Evolutionary conservation across 306 rosid species (phyloP).

Genomic region (Abrus pulchellus): DNA sequence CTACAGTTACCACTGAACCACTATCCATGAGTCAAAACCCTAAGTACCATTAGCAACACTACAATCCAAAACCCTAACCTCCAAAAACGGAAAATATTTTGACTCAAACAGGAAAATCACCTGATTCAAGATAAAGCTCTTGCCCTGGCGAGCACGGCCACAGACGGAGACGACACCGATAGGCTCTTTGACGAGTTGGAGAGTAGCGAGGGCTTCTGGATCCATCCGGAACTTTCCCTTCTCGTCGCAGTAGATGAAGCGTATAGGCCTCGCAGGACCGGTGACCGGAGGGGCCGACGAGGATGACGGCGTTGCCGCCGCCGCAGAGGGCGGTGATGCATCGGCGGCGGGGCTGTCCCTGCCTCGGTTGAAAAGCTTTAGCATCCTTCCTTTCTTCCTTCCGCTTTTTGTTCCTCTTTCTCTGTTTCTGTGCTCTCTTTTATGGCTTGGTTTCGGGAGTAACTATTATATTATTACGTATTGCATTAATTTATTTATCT

Average conservation of each 20-base stretch:
- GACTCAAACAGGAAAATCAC: slow-evolving; percentile 42
- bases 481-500: not conserved
- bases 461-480: not conserved
- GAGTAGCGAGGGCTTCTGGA: slow-evolving; percentile 92
- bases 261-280: slow-evolving; percentile 87
- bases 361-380: slow-evolving; percentile 55
- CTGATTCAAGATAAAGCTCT: slow-evolving; percentile 91
- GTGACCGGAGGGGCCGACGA: slow-evolving; percentile 63
- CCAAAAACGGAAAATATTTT: not conserved
- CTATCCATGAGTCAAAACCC: slow-evolving; percentile 38
- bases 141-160: slow-evolving; percentile 97
- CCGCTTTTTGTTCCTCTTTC: not conserved
- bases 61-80: slow-evolving; percentile 46
- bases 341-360: slow-evolving; percentile 62
- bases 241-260: slow-evolving; percentile 85
- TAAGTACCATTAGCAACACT: slow-evolving; percentile 31
- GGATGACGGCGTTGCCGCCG: slow-evolving; percentile 42
- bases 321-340: slow-evolving; percentile 52
- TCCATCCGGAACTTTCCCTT: slow-evolving; percentile 93
- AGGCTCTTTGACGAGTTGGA: slow-evolving; percentile 94
- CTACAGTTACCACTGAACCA: not conserved
- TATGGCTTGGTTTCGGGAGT: slow-evolving; percentile 14
- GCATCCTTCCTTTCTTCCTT: slow-evolving; percentile 52
- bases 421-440: not conserved
- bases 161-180: slow-evolving; percentile 94